Evolutionary conservation across 441 rosid genomes (phyloP), one percentile per base, ranked within the genome.

Genomic region (Dalechampia spathulata): DNA sequence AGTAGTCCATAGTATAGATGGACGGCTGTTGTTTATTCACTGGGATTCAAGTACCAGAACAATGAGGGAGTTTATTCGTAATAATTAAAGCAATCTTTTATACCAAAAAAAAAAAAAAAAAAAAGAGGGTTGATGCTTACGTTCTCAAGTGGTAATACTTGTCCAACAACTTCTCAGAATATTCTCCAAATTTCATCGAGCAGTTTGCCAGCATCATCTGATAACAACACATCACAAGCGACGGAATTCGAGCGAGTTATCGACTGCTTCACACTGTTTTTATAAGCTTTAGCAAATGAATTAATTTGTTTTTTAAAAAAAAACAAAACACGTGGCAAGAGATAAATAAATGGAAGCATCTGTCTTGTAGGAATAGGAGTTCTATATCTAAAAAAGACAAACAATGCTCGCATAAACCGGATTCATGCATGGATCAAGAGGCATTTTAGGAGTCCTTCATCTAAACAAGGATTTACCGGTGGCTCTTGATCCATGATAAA

Each of bases 121-220:
- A 39, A 6, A 11, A 44, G 5, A n/a, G n/a, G n/a, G n/a, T 9
- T 5, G 11, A 0, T 12, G 27, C 39, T 60, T 41, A 81, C n/a
- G 79, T 57, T 62, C 83, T 84, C 27, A 58, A 61, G 77, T 79
- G 79, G 74, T 92, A 92, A 65, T 89, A 89, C 67, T 78, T 85
- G 79, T 85, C 84, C 47, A 89, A 68, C 3, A 86, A 89, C 71
- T 69, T 75, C 81, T 92, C 96, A 0, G 94, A 61, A 55, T 83
- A 89, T 63, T 84, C 90, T 63, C 98, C 96, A 66, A 88, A 92
- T 26, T 96, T 85, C 36, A 83, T 73, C 22, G 73, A 57, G 1
- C 66, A 65, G 37, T 75, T 61, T 25, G 90, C 72, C 25, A 79
- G 64, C 64, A 69, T 72, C 68, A 81, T 67, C 95, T 81, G 85